Base-by-base conservation (phyloP, 202 grass and related monocot genomes). In the Cymbopogon flexuosus region DNA sequence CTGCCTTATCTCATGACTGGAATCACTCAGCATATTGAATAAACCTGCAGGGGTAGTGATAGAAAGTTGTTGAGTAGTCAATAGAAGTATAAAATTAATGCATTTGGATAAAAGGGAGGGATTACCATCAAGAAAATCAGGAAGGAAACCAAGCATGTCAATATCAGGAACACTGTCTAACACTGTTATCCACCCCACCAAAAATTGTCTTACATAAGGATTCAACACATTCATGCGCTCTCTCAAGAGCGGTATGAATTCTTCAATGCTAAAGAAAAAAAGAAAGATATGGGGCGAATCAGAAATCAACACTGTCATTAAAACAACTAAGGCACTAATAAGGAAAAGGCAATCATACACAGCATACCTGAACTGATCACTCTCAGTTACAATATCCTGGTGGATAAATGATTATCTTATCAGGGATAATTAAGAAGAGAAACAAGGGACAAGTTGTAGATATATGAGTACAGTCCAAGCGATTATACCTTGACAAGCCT, bases 131-230 rank as follows among this genome's bases (percentile, higher is more conserved):
- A 99, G 96, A 87, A 99, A 99, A 93, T 99, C 96, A 74, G 96
- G 96, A 75, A 99, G 93, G 76, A 99, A 99, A 84, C 96, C 92
- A 83, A 99, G 96, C 96, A 99, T 99, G 79, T 99, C 96, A 85
- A 99, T 99, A 90, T 99, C 96, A 85, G 96, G 96, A 42, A 99
- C 96, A 85, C 92, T 96, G 83, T 99, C 96, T 83, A 99, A 79
- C 63, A 99, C 96, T 62, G 96, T 96, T 70, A 99, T 99, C 96
- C 96, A 99, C 15, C 96, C 96, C 60, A 99, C 96, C 93, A 99
- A 87, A 87, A 99, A 99, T 87, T 99, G 96, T 8, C 96, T 84
- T 34, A 99, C 96, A 81, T 88, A 93, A 72, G 92, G 96, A 72
- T 99, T 99, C 81, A 99, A 86, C 46, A 99, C 96, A 83, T 99